phyloP scores from a whole-genome alignment of 2,329 filamentous ascomycete species.

The Byssochlamys sp. region DNA sequence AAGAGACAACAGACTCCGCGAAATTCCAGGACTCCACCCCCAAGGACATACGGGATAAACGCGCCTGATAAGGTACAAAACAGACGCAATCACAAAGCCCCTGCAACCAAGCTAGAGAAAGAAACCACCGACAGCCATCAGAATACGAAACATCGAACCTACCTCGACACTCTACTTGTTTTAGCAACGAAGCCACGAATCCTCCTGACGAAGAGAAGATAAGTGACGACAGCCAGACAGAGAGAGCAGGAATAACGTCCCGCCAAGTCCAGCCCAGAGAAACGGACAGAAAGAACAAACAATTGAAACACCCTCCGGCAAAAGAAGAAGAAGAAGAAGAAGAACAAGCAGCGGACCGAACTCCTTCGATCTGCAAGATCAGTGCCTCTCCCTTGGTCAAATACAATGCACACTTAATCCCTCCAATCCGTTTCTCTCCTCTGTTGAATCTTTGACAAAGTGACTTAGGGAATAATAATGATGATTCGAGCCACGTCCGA shows the following conservation, averaged over 20 bases:
- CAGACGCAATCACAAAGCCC: background rate
- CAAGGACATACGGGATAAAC: background rate
- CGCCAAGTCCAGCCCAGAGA: background rate
- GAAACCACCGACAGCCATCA: background rate
- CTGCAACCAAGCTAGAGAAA: background rate
- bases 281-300: background rate
- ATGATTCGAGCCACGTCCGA: slow-evolving; percentile 7
- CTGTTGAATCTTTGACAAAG: background rate
- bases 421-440: background rate
- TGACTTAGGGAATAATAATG: no score
- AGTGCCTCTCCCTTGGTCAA: background rate
- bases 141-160: background rate
- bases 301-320: background rate
- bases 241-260: background rate
- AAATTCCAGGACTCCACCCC: background rate
- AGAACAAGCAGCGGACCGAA: background rate
- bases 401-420: background rate
- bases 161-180: background rate
- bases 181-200: background rate
- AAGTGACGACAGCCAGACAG: background rate
- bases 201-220: background rate
- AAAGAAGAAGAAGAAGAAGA: background rate
- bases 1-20: background rate
- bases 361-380: background rate
- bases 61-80: background rate